Evolutionary conservation across 2,329 filamentous ascomycete species (phyloP), one percentile per base, ranked within the genome.

Genomic region (Hypoxylon sp.): DNA sequence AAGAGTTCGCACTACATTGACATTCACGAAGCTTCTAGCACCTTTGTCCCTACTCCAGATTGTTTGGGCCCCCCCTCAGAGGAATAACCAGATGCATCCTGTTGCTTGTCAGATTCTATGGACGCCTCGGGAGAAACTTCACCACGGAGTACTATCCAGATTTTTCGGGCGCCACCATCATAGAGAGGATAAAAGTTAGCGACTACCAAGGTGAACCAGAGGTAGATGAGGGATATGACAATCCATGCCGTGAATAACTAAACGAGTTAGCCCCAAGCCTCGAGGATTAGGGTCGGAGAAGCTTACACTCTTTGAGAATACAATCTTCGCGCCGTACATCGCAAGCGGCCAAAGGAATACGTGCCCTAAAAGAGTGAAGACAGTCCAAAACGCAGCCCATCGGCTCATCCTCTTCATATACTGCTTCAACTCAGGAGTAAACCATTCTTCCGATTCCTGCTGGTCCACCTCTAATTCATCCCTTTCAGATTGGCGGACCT

Each of bases 211-310:
- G 63, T 66, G 9, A 66, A 57, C 58, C 58, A 66, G 14, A 66
- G 50, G n/a, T 57, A 66, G 23, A 66, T 52, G 25, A 66, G 57
- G n/a, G 58, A 49, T 10, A 66, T 43, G 3, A 57, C 63, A 5
- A 66, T 62, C 63, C 51, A 62, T 25, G 63, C 63, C 17, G 52
- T 62, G 17, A 62, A 66, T 48, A 62, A 50, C 63, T 66, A 34
- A 13, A 25, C 9, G 7, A 7, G 17, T 61, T 36, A 61, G 38
- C 10, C 14, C 9, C 6, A 45, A 17, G 7, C n/a, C 23, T 30
- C 6, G 4, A 53, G 21, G 46, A 46, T 7, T 7, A 28, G 25
- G 3, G 32, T 6, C 14, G 25, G 9, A 11, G 17, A 23, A 30
- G 11, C 59, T 38, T 50, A 62, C 59, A 11, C 32, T 45, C 46